phyloP scores from a whole-genome alignment of 345 rosid genomes.

The Brassica carinata region DNA sequence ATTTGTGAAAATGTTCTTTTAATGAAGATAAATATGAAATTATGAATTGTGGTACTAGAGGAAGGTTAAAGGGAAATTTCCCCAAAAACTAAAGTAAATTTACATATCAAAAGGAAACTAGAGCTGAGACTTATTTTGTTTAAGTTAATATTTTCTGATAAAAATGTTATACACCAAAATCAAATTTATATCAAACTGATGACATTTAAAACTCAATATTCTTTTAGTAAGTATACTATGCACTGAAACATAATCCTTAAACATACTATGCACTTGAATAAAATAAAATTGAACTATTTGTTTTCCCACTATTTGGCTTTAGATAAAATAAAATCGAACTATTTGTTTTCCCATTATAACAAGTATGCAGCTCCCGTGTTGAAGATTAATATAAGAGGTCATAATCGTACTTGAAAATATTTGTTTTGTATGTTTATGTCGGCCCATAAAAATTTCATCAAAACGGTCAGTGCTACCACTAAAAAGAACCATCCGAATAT shows the following conservation, averaged over 20 bases:
- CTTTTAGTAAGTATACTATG: neutral
- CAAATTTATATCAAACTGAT: neutral
- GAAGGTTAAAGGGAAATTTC: too few relatives aligned
- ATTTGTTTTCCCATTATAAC: neutral
- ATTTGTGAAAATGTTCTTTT: too few relatives aligned
- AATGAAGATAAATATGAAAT: too few relatives aligned
- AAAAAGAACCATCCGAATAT: conserved; percentile 22
- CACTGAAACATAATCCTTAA: neutral
- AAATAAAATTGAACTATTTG: too few relatives aligned
- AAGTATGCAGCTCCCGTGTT: neutral
- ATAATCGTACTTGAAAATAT: conserved; percentile 10
- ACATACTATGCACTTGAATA: neutral
- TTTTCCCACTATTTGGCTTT: neutral
- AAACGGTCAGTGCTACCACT: conserved; percentile 36
- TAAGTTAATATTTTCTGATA: neutral
- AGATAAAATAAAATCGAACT: too few relatives aligned
- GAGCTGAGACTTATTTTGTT: neutral
- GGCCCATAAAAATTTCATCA: conserved; percentile 19
- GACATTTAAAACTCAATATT: neutral
- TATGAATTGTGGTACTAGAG: too few relatives aligned
- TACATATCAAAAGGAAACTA: neutral
- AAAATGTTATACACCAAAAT: neutral
- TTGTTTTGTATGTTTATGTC: conserved; percentile 18
- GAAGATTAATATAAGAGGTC: neutral
- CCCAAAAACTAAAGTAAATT: neutral